These are phyloP conservation scores for Tricholoma matsutake DNA, from an alignment of 768 basidiomycete species.

Conservation along the genomic window DNA sequence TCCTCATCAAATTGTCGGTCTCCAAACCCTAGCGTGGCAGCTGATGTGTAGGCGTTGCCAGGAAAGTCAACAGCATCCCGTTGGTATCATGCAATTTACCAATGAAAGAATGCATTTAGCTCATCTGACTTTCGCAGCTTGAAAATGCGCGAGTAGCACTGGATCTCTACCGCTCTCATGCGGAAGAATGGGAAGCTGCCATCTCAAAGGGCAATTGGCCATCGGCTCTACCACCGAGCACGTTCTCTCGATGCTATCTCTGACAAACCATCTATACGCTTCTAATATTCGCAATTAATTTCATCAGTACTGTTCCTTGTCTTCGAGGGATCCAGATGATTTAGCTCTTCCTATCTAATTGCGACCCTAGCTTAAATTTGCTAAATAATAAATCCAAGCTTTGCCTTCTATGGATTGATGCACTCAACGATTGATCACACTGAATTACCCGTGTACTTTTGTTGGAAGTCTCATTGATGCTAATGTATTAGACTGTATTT, in stretches of 20 bases:
- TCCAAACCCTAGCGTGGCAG: conserved; percentile 79
- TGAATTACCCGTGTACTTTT: too few relatives aligned
- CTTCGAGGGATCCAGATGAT: background rate
- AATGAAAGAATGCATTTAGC: conserved; percentile 5
- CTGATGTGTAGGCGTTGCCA: conserved; percentile 78
- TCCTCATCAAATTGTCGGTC: conserved; percentile 65
- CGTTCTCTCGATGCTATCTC: conserved; percentile 77
- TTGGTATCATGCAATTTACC: conserved; percentile 36
- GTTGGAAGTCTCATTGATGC: too few relatives aligned
- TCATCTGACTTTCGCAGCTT: conserved; percentile 40
- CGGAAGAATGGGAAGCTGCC: conserved; percentile 63
- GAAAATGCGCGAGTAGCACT: conserved; percentile 71
- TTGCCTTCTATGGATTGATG: background rate
- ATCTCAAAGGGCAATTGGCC: conserved; percentile 69
- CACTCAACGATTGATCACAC: background rate
- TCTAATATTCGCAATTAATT: background rate
- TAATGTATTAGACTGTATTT: too few relatives aligned
- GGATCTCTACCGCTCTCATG: conserved; percentile 55
- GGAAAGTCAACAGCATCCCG: conserved; percentile 69
- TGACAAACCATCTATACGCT: conserved; percentile 24
- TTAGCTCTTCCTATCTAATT: background rate
- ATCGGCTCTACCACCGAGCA: conserved; percentile 68
- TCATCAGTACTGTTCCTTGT: conserved; percentile 2
- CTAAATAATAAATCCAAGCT: background rate
- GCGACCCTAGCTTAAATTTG: background rate